phyloP scores from a whole-genome alignment of 768 basidiomycete genomes.

The Cystofilobasidium capitatum region DNA sequence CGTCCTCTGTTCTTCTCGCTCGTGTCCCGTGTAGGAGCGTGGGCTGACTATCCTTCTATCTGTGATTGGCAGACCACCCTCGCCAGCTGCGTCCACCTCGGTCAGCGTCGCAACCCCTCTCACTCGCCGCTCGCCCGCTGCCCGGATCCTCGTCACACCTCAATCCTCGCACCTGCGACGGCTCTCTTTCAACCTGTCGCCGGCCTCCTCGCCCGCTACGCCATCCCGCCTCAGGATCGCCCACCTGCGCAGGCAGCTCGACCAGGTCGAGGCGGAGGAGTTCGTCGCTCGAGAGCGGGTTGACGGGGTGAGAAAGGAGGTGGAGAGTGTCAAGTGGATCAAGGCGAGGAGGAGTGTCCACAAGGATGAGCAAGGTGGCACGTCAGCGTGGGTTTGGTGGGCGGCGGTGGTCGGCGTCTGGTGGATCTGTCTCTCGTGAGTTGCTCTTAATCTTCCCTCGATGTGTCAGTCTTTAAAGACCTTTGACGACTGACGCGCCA shows the following conservation, averaged over 20 bases:
- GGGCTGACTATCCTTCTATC: not conserved
- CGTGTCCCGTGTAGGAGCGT: not conserved
- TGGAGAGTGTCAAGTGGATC: conserved; percentile 4
- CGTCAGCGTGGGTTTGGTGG: not conserved
- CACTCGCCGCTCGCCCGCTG: not conserved
- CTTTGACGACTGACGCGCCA: not conserved
- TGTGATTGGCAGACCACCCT: no score
- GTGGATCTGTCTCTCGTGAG: not conserved
- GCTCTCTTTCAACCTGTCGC: conserved; percentile 1
- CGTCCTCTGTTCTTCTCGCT: not conserved
- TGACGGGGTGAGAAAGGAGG: not conserved
- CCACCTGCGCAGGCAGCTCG: conserved; percentile 9
- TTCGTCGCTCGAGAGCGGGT: not conserved
- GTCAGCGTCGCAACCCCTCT: not conserved
- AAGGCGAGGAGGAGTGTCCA: not conserved
- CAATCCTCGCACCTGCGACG: not conserved
- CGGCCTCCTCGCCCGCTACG: not conserved
- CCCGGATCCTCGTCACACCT: not conserved
- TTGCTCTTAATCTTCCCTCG: not conserved
- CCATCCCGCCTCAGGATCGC: conserved; percentile 19
- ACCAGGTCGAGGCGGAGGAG: conserved; percentile 1
- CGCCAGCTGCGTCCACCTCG: no score
- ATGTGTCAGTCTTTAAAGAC: no score
- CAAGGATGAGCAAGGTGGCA: not conserved
- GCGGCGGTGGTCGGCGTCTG: not conserved